Conservation (phyloP, 495 filamentous ascomycete species). For the Neurospora terricola region DNA sequence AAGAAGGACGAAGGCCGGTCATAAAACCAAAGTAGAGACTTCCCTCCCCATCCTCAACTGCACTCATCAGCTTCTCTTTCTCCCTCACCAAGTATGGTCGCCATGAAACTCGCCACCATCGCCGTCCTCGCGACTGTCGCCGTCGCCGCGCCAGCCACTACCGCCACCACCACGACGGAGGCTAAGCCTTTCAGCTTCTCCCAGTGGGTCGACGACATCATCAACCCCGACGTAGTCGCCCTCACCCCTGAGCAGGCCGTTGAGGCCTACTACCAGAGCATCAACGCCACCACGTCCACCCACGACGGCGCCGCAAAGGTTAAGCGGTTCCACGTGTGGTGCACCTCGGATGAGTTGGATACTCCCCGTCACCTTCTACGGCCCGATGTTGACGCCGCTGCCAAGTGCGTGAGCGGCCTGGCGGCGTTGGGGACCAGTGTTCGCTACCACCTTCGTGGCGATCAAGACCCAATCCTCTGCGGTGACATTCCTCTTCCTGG, state of each 20-base stretch:
- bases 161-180: neutral
- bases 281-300: neutral
- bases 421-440: neutral
- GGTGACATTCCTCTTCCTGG: neutral
- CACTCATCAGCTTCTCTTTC: neutral
- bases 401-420: neutral
- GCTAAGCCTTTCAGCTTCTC: neutral
- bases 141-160: neutral
- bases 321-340: neutral
- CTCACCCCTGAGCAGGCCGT: neutral
- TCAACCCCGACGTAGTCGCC: neutral
- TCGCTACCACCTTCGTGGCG: neutral
- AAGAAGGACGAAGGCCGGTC: neutral
- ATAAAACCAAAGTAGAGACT: neutral
- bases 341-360: no score
- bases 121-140: neutral
- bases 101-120: neutral
- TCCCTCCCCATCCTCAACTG: neutral
- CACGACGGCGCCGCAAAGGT: neutral
- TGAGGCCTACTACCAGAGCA: neutral
- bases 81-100: neutral
- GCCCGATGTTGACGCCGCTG: neutral
- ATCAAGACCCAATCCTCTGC: neutral
- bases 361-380: no score
- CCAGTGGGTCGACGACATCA: neutral